Conservation (phyloP, 768 basidiomycete species). For the Termitomyces sp. region DNA sequence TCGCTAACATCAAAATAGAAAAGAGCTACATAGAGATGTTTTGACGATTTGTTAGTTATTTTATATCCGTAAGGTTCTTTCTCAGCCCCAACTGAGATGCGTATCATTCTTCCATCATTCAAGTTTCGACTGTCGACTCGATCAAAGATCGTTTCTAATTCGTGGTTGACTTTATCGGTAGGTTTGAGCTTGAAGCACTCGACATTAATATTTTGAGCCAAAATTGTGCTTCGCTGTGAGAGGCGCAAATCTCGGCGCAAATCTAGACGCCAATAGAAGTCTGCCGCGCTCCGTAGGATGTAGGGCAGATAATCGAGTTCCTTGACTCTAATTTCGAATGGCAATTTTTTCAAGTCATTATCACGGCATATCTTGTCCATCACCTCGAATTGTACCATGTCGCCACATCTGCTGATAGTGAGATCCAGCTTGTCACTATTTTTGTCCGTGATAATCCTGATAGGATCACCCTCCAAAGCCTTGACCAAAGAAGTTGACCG, state of each 20-base stretch:
- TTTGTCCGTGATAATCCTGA: background rate
- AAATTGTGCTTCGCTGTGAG: no score
- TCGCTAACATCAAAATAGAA: slow-evolving; percentile 2
- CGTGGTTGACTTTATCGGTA: background rate
- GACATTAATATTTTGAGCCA: background rate
- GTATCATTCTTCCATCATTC: background rate
- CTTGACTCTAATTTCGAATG: background rate
- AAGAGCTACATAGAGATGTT: background rate
- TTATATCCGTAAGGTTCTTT: background rate
- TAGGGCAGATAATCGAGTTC: background rate
- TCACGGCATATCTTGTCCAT: background rate
- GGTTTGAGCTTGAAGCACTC: background rate
- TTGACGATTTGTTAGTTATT: background rate
- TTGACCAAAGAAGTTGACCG: background rate
- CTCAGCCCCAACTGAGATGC: background rate
- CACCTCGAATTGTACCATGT: no score
- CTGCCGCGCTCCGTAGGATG: background rate
- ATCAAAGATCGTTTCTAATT: background rate
- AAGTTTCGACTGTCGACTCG: background rate
- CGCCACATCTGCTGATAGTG: background rate
- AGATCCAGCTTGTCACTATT: background rate
- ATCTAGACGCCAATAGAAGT: background rate
- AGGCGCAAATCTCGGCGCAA: background rate
- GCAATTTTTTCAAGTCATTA: background rate
- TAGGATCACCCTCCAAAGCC: background rate